phyloP scores from a whole-genome alignment of 192 early-diverging fungal species.

The Coemansia sp. region DNA sequence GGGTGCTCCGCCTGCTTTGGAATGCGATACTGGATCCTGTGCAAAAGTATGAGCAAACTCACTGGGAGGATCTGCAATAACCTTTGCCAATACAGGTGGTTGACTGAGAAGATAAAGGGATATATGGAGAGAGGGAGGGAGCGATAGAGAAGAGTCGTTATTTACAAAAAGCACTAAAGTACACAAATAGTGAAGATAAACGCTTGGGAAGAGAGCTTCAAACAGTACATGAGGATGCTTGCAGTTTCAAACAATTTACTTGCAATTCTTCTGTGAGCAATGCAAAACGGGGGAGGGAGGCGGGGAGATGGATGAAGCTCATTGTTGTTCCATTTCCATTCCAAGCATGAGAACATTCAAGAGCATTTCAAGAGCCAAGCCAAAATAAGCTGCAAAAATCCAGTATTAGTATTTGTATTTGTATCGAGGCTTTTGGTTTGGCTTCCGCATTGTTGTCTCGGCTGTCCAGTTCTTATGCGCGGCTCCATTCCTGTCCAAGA shows the following conservation, averaged over 20 bases:
- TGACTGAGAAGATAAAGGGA: neutral
- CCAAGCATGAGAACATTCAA: no score
- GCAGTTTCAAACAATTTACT: constrained; percentile 1
- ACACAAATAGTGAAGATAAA: neutral
- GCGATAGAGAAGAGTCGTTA: neutral
- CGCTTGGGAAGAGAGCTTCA: neutral
- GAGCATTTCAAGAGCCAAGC: neutral
- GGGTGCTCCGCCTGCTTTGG: no score
- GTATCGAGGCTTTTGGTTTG: constrained; percentile 3
- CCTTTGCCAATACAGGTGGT: neutral
- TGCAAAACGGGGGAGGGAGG: neutral
- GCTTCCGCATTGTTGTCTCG: neutral
- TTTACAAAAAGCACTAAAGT: constrained; percentile 2
- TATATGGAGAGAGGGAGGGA: neutral
- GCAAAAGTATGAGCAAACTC: neutral
- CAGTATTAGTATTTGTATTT: neutral
- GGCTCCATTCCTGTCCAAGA: no score
- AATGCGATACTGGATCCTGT: neutral
- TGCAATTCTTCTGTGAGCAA: neutral
- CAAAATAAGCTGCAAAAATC: neutral
- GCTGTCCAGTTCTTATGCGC: neutral
- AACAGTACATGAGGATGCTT: constrained; percentile 5
- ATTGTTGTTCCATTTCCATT: no score
- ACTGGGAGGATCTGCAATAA: neutral
- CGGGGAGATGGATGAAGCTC: no score